phyloP scores from a whole-genome alignment of 768 basidiomycete genomes.

The Megacollybia marginata region DNA sequence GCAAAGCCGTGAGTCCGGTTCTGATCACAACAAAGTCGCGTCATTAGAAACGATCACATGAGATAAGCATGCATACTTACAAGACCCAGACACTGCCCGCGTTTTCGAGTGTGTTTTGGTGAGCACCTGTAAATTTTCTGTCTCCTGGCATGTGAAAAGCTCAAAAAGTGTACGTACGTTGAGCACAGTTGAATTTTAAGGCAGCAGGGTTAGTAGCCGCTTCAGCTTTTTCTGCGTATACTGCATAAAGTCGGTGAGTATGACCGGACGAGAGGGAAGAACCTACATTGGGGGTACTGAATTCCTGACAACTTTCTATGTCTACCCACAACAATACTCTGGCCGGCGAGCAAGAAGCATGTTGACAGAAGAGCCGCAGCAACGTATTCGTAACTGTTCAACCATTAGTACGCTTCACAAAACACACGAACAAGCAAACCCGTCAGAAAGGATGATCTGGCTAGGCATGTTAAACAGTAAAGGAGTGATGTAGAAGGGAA shows the following conservation, averaged over 20 bases:
- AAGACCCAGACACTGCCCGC: constrained; percentile 13
- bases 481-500: neutral
- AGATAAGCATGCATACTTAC: constrained; percentile 6
- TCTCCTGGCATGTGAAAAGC: too few relatives aligned
- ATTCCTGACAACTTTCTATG: constrained; percentile 19
- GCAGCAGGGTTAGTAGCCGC: constrained; percentile 19
- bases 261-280: neutral
- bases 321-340: constrained; percentile 12
- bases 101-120: constrained; percentile 22
- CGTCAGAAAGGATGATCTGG: neutral
- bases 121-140: constrained; percentile 20
- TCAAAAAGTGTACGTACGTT: constrained; percentile 12
- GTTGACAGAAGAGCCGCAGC: constrained; percentile 16
- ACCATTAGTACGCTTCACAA: neutral
- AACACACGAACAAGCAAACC: neutral
- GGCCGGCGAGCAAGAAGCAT: constrained; percentile 16
- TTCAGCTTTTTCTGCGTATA: constrained; percentile 29
- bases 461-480: neutral
- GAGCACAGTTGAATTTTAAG: constrained; percentile 23
- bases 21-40: constrained; percentile 12
- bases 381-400: constrained; percentile 11
- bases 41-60: constrained; percentile 3
- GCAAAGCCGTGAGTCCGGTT: constrained; percentile 32
- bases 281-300: constrained; percentile 23
- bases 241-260: constrained; percentile 3